Evolutionary conservation across 1,284 basidiomycete species (phyloP), one percentile per base, ranked within the genome.

Genomic region (Baeospora myosura): DNA sequence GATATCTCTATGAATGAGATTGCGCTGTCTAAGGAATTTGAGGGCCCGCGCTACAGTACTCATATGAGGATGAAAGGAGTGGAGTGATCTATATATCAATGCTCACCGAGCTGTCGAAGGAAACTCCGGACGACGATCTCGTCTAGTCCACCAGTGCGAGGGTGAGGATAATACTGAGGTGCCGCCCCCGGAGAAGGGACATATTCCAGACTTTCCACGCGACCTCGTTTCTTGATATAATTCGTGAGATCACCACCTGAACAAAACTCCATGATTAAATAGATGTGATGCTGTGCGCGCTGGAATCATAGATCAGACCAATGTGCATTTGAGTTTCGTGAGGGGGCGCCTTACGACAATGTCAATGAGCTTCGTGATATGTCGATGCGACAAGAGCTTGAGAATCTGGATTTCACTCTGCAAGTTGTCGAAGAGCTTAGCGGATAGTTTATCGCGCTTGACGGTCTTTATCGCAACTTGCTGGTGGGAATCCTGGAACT

Each of bases 181-280:
- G 84, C 73, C 35, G 79, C 72, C 29, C 81, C 78, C 3, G 77
- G 74, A 33, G 67, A 62, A 4, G 90, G 81, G 1, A 78, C 57
- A 50, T 90, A 94, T 56, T 92, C 86, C 12, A 96, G 72, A 2
- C 84, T 81, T 40, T 91, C 83, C 34, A 95, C 81, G 20, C 82
- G 78, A 14, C 91, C 92, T 10, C 90, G 81, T 58, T 90, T 90
- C 76, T 91, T 92, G 71, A 98, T 95, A 60, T 98, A 98, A 53
- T 91, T 81, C 0, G 91, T 91, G 33, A 99, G 78, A 62, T 99
- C 96, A 10, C 93, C 93, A 3, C 92, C 93, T 0, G 92, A 81
- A 63, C 95, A 98, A 62, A 82, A 98, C 56, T 95, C 93, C 87
- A 98, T 98, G 58, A 99, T 87, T 43, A 99, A 81, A 68, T 97